phyloP scores from a whole-genome alignment of 805 yeast genomes.

The Dipodascus albidus region DNA sequence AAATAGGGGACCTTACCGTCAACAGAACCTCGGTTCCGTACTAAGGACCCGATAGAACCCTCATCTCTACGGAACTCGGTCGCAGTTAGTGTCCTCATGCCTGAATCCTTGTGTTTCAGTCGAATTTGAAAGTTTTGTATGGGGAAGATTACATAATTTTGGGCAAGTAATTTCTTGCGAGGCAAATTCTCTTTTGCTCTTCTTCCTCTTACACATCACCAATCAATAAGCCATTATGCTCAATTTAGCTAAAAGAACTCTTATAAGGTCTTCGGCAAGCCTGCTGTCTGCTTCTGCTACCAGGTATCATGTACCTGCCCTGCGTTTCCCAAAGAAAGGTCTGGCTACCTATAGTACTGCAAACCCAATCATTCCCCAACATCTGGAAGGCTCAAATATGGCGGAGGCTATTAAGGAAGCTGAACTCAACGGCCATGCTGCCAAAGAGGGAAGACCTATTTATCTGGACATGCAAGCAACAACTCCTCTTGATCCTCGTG shows the following conservation, averaged over 20 bases:
- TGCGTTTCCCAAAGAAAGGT: background rate
- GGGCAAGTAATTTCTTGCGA: no score
- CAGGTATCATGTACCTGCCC: background rate
- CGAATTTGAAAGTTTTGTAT: background rate
- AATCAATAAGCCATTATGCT: background rate
- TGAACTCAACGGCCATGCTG: conserved; percentile 7
- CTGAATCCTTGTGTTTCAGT: no score
- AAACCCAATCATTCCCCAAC: conserved; percentile 9
- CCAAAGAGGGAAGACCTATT: conserved; percentile 51
- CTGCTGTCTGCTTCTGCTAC: background rate
- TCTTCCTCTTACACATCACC: background rate
- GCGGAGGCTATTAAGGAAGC: conserved; percentile 14
- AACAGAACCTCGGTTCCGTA: no score
- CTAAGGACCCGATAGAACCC: no score
- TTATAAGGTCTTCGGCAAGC: background rate
- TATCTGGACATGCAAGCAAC: conserved; percentile 98
- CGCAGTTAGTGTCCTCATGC: no score
- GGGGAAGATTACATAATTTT: background rate
- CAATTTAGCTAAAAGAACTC: background rate
- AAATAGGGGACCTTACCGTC: no score
- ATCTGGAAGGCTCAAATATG: conserved; percentile 16
- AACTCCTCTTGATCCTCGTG: conserved; percentile 96
- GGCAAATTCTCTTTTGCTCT: background rate
- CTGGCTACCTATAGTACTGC: conserved; percentile 10
- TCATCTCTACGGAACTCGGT: no score